Evolutionary conservation across 495 filamentous ascomycete genomes (phyloP).

Genomic region (Astrothelium macrocarpum): DNA sequence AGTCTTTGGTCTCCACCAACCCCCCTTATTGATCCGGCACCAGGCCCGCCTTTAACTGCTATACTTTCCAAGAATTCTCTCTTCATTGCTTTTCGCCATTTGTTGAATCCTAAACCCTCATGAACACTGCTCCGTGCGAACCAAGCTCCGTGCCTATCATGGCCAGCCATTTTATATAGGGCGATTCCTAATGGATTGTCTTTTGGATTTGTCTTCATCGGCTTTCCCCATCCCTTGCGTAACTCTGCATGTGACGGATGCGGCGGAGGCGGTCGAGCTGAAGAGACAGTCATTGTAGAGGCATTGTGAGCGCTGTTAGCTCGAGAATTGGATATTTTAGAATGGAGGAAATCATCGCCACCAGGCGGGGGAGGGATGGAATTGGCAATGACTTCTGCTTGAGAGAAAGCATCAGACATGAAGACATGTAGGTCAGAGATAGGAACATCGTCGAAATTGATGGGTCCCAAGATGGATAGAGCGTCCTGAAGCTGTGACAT

Average conservation of each 20-base stretch:
- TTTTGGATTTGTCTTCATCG: conserved; percentile 55
- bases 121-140: conserved; percentile 83
- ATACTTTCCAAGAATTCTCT: conserved; percentile 57
- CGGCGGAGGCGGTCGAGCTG: conserved; percentile 43
- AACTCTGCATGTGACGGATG: conserved; percentile 42
- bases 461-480: conserved; percentile 62
- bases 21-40: conserved; percentile 66
- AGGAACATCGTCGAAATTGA: conserved; percentile 54
- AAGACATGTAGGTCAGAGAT: conserved; percentile 40
- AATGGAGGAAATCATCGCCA: conserved; percentile 26
- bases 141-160: conserved; percentile 80
- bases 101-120: conserved; percentile 59
- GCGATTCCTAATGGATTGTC: conserved; percentile 69
- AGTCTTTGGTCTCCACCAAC: conserved; percentile 71
- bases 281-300: conserved; percentile 43
- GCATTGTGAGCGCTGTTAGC: conserved; percentile 35
- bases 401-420: conserved; percentile 50
- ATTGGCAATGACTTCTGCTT: conserved; percentile 62
- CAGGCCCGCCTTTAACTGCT: conserved; percentile 47
- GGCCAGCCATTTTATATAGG: conserved; percentile 68
- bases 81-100: conserved; percentile 53
- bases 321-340: conserved; percentile 30
- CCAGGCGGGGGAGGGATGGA: conserved; percentile 57
- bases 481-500: conserved; percentile 53
- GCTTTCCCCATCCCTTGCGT: conserved; percentile 77